Evolutionary conservation across 805 yeast species (phyloP).

Genomic region (Ogataea siamensis): DNA sequence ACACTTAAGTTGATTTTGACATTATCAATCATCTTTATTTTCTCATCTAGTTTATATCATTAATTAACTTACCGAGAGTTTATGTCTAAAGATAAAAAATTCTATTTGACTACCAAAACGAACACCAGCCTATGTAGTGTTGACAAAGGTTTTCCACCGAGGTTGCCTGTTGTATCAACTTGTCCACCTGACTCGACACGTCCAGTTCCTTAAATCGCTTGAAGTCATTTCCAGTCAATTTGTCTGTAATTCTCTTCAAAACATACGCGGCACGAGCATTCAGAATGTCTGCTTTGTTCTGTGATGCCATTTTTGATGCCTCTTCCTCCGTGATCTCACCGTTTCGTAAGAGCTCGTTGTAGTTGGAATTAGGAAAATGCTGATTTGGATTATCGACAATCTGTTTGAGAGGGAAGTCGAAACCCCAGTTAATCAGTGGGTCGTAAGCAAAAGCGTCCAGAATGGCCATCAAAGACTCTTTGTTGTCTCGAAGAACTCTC

Average conservation of each 20-base stretch:
- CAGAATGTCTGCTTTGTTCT: constrained; percentile 70
- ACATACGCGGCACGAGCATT: constrained; percentile 91
- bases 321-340: constrained; percentile 79
- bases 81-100: no score
- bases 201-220: constrained; percentile 65
- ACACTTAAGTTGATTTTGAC: no score
- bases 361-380: constrained; percentile 62
- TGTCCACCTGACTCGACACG: constrained; percentile 89
- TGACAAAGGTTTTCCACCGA: constrained; percentile 94
- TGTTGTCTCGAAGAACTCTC: constrained; percentile 89
- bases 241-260: constrained; percentile 84
- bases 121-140: constrained; percentile 98
- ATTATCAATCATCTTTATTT: no score
- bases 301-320: constrained; percentile 64
- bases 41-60: no score
- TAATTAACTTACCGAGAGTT: no score
- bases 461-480: constrained; percentile 96
- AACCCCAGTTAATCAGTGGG: constrained; percentile 98
- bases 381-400: constrained; percentile 73
- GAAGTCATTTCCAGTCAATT: constrained; percentile 92
- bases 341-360: constrained; percentile 64
- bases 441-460: constrained; percentile 98
- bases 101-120: constrained; percentile 75
- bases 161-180: constrained; percentile 92
- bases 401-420: constrained; percentile 83